Percentiles rank a stretch among this genome's conserved stretches.
Evolutionary conservation across 2,329 filamentous ascomycete genomes (phyloP).

Genomic region (Corynespora cassiicola): DNA sequence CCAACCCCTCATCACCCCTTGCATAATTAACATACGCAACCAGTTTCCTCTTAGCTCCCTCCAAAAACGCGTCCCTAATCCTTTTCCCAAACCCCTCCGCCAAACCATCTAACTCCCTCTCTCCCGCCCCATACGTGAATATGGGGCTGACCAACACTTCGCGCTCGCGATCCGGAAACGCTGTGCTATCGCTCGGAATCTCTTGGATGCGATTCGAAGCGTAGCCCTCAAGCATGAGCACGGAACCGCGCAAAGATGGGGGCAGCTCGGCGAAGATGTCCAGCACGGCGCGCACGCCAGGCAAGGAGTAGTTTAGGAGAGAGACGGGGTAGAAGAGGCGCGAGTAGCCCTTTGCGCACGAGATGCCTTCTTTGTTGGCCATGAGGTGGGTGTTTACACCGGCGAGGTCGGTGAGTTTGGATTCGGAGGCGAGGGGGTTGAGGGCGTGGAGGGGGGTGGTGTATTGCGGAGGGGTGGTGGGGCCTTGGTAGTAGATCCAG

Average conservation of each 20-base stretch:
- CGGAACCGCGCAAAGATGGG: constrained; percentile 9
- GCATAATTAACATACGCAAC: constrained; percentile 44
- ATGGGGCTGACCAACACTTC: constrained; percentile 19
- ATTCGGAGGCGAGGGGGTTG: constrained; percentile 12
- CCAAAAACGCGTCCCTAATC: constrained; percentile 14
- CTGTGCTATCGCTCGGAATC: constrained; percentile 20
- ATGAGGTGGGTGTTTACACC: constrained; percentile 17
- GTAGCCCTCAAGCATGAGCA: constrained; percentile 27
- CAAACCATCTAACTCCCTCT: constrained; percentile 17
- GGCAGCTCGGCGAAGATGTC: constrained; percentile 20
- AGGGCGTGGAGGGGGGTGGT: constrained; percentile 23
- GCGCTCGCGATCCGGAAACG: constrained; percentile 22
- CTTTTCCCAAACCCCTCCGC: constrained; percentile 15
- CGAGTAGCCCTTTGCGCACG: constrained; percentile 21
- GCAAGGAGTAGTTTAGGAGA: constrained; percentile 10
- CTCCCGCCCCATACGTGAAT: constrained; percentile 20
- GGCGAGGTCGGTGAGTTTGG: constrained; percentile 18
- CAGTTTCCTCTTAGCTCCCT: constrained; percentile 13
- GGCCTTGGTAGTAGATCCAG: constrained; percentile 24
- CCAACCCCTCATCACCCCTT: constrained; percentile 31
- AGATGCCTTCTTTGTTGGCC: constrained; percentile 13
- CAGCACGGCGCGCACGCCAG: constrained; percentile 18
- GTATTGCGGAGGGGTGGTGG: constrained; percentile 19
- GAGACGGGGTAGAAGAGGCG: constrained; percentile 17
- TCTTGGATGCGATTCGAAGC: constrained; percentile 17